Evolutionary conservation across 805 yeast species (phyloP), one percentile per base, ranked within the genome.

Genomic region (Saccharomycopsis sp.): DNA sequence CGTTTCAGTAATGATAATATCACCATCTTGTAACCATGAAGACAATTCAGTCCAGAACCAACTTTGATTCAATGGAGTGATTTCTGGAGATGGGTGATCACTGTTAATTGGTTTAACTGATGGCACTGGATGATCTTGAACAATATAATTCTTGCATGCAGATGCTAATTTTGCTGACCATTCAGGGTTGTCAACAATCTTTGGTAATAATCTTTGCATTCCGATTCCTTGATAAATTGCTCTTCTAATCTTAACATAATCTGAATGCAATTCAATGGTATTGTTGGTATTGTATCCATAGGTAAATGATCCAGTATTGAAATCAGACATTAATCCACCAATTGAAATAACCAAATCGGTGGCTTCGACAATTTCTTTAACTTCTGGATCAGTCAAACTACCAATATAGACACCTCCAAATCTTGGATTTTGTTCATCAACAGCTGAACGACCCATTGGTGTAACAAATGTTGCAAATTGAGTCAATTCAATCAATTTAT

Each of bases 331-430:
- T 60, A 85, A 67, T 41, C 88, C 89, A 64, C 95, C 95, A 55
- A 85, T 74, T 27, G 90, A 80, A 50, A 85, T 63, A 46, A 85
- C 72, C 63, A 85, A 71, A 65, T 85, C 95, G 35, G 89, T 72
- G 35, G 73, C 60, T 63, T 84, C 90, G 46, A 83, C 88, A 31
- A 79, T 74, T 51, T 74, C 77, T 60, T 79, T 78, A 44, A 83
- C 86, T 51, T 72, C 83, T 49, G 86, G 86, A 47, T 68, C 66
- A 16, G 94, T 81, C 56, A 86, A 67, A n/a, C 83, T 71, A 56
- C 95, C 95, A 47, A 85, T 85, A 62, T 85, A 85, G 47, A 81
- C 86, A 65, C 95, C 95, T 54, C 86, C 87, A 64, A 76, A 85
- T 64, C 85, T 69, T 51, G 78, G 75, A 61, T 78, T 72, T 50